Evolutionary conservation across 2,329 filamentous ascomycete genomes (phyloP), one percentile per base, ranked within the genome.

Genomic region (Curvularia sp.): DNA sequence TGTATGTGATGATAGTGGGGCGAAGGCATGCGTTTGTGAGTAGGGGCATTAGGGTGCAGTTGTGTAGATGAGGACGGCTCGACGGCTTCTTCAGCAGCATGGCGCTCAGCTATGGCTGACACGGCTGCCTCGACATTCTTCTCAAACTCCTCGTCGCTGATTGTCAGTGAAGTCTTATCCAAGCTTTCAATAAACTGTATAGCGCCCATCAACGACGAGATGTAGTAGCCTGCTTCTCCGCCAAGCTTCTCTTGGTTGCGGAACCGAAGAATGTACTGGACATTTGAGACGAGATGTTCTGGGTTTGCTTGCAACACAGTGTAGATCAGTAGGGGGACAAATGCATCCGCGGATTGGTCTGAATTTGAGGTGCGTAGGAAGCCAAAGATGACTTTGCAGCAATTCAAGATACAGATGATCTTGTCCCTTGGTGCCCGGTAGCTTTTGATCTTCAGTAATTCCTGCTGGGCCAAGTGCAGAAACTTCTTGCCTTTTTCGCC

Each of bases 361-460:
- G 90, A 90, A 77, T 96, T 96, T 53, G 92, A 88, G 74, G 97
- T 96, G 66, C 94, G 93, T 52, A 99, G 82, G 49, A 97, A 87
- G 18, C 94, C 95, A 77, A 99, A 98, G 63, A 99, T 98, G 63
- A 99, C 96, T 79, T 99, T 99, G 86, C 95, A 99, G 80, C 93
- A 97, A 79, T 99, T 99, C 55, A 99, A 81, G 46, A 98, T 92
- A 77, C 95, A 99, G 49, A 99, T 98, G 55, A 99, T 95, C 79
- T 99, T 99, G 81, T 99, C 95, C 68, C 95, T 84, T 4, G 95
- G 95, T n/a, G 95, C 95, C 66, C 96, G 88, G 74, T 99, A 99
- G 8, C 91, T 95, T 72, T 94, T 96, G 72, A 99, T 97, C 77
- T 99, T 99, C 38, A 96, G 80, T 13, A 99, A 83, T 78, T 99